Base-by-base conservation (phyloP, 805 yeast species). In the Lipomyces japonicus region DNA sequence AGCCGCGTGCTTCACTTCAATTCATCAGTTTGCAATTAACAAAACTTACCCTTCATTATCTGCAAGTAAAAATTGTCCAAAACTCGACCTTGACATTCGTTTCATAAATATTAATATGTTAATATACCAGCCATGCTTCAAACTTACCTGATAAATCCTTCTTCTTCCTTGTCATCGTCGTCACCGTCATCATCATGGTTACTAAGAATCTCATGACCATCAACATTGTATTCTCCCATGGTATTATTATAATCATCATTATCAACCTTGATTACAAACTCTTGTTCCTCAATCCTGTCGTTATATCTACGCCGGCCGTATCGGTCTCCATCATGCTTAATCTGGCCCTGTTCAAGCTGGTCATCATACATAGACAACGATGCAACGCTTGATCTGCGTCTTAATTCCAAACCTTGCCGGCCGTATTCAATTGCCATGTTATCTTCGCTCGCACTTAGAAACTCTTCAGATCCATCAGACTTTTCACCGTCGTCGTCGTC, bases 221-320 rank as follows among this genome's bases (percentile, higher is more conserved):
- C n/a, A n/a, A n/a, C n/a, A n/a, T n/a, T n/a, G n/a, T n/a, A n/a
- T n/a, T n/a, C n/a, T n/a, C n/a, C n/a, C n/a, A n/a, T n/a, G n/a
- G n/a, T n/a, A n/a, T n/a, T n/a, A n/a, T n/a, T n/a, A n/a, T n/a
- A n/a, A n/a, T n/a, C n/a, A n/a, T n/a, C n/a, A n/a, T n/a, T n/a
- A 47, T 46, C 23, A 42, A 16, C 14, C 50, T 26, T n/a, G 45
- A 23, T 14, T 41, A 47, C 44, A 37, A 16, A 2, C 44, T 28
- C 42, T 16, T 28, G 5, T 39, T 24, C 10, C 44, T 12, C 7
- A 21, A 28, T 26, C 28, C 44, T 18, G 28, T 23, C 14, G 32
- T 22, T 21, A 16, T 22, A 12, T 28, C 32, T 16, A 30, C 32
- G 25, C 21, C 32, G 4, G 34, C 53, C 19, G 12, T 18, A 18